Evolutionary conservation across 768 basidiomycete genomes (phyloP).

Genomic region (Tulasnella sp.): DNA sequence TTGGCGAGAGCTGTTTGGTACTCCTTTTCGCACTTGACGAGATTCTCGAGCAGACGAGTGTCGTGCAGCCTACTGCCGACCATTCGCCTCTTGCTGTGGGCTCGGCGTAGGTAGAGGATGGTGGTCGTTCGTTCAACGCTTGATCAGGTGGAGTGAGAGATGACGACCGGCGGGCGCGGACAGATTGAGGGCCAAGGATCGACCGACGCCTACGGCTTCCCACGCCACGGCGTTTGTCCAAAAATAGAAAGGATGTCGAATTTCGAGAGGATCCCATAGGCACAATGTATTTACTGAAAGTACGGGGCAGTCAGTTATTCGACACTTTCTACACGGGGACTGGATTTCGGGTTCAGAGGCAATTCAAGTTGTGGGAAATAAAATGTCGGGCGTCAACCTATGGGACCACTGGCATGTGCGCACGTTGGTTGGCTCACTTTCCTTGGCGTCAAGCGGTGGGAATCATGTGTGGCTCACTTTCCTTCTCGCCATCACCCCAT

Average conservation of each 20-base stretch:
- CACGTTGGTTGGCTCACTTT: no score
- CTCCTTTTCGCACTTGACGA: constrained; percentile 63
- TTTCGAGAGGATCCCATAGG: constrained; percentile 31
- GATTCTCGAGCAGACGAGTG: constrained; percentile 60
- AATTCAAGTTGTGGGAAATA: no score
- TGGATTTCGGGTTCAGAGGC: no score
- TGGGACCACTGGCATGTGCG: no score
- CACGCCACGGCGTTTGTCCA: background rate
- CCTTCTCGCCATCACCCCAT: no score
- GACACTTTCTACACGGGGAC: no score
- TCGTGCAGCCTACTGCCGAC: constrained; percentile 60
- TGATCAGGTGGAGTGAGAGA: background rate
- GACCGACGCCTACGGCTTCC: background rate
- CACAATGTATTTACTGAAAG: no score
- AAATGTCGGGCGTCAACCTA: no score
- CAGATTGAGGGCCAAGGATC: background rate
- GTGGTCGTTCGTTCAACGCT: background rate
- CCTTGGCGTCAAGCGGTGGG: no score
- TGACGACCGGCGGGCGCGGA: background rate
- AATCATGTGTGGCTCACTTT: no score
- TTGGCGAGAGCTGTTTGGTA: constrained; percentile 53
- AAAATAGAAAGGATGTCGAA: background rate
- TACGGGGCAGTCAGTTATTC: no score
- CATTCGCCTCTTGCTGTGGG: constrained; percentile 35
- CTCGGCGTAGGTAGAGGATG: background rate